These are phyloP conservation scores for Blastobotrys muscicola DNA, from an alignment of 805 yeast species.

Conservation along the genomic window DNA sequence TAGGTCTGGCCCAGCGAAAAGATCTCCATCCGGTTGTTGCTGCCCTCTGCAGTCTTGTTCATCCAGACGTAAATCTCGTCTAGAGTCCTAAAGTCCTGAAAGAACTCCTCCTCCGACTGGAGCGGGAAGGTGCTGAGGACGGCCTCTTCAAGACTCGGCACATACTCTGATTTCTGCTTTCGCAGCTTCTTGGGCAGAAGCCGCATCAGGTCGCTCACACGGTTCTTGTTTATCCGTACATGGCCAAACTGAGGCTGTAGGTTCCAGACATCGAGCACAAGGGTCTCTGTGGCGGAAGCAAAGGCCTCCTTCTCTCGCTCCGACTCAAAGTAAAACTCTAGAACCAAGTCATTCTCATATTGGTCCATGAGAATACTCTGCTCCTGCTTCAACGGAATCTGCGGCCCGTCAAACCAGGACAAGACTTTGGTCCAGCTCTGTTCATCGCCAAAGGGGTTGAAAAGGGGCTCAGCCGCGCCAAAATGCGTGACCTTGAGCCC, in stretches of 20 bases:
- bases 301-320: constrained; percentile 15
- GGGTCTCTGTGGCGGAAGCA: constrained; percentile 15
- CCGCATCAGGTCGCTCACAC: constrained; percentile 16
- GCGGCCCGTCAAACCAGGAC: constrained; percentile 7
- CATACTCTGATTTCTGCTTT: constrained; percentile 11
- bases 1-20: constrained; percentile 66
- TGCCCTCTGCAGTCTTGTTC: constrained; percentile 48
- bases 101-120: constrained; percentile 37
- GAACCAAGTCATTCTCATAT: constrained; percentile 36
- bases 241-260: constrained; percentile 3
- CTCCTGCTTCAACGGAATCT: constrained; percentile 6
- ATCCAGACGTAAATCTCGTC: constrained; percentile 67
- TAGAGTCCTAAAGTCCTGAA: constrained; percentile 58
- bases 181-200: constrained; percentile 18
- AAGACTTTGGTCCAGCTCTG: no score
- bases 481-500: no score
- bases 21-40: constrained; percentile 46
- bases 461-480: no score
- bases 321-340: constrained; percentile 30
- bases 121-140: constrained; percentile 20
- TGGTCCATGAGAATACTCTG: constrained; percentile 21
- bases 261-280: constrained; percentile 22
- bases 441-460: no score
- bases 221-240: constrained; percentile 14
- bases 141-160: constrained; percentile 22